These are phyloP conservation scores for Aspergillus ochraceus DNA, from an alignment of 2,329 filamentous ascomycete genomes.

Conservation along the genomic window DNA sequence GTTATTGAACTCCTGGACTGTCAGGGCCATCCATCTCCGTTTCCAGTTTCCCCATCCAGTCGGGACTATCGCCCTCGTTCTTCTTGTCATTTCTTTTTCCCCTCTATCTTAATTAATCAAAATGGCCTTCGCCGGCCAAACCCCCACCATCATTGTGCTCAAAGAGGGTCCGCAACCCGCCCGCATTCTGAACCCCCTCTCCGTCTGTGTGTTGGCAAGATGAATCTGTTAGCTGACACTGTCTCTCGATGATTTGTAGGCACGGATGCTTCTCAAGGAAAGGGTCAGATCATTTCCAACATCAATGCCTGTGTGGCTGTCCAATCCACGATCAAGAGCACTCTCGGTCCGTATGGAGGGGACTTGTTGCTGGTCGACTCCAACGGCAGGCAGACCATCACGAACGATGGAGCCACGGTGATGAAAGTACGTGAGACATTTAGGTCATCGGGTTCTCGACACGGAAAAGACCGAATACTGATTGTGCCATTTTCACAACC, in stretches of 20 bases:
- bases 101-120: conserved; percentile 30
- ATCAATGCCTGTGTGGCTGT: conserved; percentile 98
- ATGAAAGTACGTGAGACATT: conserved; percentile 78
- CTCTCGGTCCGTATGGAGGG: conserved; percentile 92
- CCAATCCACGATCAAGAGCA: conserved; percentile 92
- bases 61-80: conserved; percentile 5
- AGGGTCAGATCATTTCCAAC: conserved; percentile 94
- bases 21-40: conserved; percentile 28
- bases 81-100: conserved; percentile 15
- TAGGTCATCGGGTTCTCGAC: not conserved
- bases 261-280: conserved; percentile 95
- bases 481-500: conserved; percentile 10
- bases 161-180: conserved; percentile 74
- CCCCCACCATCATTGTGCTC: conserved; percentile 95
- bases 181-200: conserved; percentile 25
- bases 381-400: conserved; percentile 96
- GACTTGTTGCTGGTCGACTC: conserved; percentile 93
- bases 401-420: conserved; percentile 97
- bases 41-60: conserved; percentile 6
- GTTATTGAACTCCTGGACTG: conserved; percentile 30
- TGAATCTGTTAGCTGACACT: conserved; percentile 24
- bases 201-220: conserved; percentile 20
- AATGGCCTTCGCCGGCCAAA: conserved; percentile 97
- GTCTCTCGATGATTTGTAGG: conserved; percentile 54
- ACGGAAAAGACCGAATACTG: not conserved